Evolutionary conservation across 2,329 filamentous ascomycete species (phyloP), one percentile per base, ranked within the genome.

Genomic region (Sphaerostilbella broomeana): DNA sequence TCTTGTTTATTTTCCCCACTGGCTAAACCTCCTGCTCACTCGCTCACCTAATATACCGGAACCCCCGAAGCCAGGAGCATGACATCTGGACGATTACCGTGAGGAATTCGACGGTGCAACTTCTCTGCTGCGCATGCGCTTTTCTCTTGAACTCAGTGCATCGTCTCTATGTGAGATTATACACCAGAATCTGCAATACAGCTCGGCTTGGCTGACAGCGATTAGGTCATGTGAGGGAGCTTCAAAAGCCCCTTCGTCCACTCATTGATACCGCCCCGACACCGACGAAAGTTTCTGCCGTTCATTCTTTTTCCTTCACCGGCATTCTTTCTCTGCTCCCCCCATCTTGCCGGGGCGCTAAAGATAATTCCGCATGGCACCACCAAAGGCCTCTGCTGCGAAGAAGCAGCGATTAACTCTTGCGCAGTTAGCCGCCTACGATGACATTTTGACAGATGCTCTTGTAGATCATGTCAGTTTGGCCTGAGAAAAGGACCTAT

Each of bases 401-500:
- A 76, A 83, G 63, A 84, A 75, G 67, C 79, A 84, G 57, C 78
- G 79, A 46, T 72, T 98, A 53, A 95, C 88, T 6, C 72, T 97
- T 52, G 80, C 82, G 45, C 89, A 94, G 70, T 69, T 98, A 54
- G 84, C 88, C 21, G 83, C 84, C 35, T 97, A 97, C 68, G 92
- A 98, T 66, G 92, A 98, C 63, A 81, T 97, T 49, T 72, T 94
- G 47, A 98, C 92, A 6, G 92, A 98, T 73, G 85, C 86, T 51
- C 79, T 98, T 38, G 81, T 98, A 45, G 92, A 98, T 64, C 87
- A 90, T 67, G 90, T 95, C 75, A 65, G 84, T 74, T 22, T 24
- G 34, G 43, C 35, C 30, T 6, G 31, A 15, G 24, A 33, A n/a
- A 15, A 13, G 19, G n/a, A 13, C n/a, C 17, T 34, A 5, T 19